phyloP scores from a whole-genome alignment of 2,329 filamentous ascomycete genomes.

The Microsporum audouinii region DNA sequence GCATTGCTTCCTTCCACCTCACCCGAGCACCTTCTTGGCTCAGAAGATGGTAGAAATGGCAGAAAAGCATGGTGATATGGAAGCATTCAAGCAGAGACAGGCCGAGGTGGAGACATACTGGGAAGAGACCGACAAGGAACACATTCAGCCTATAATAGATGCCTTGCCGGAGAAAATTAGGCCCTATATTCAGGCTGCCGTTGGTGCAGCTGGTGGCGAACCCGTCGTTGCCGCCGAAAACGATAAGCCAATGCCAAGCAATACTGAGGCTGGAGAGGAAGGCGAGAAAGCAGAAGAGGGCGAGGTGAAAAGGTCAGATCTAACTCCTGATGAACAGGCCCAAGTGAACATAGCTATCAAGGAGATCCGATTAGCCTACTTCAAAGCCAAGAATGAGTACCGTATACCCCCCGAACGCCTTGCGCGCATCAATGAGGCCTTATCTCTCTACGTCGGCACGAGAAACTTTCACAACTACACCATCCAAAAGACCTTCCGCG shows the following conservation, averaged over 20 bases:
- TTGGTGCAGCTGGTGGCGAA: conserved; percentile 11
- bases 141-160: conserved; percentile 58
- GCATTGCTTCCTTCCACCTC: conserved; percentile 82
- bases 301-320: neutral
- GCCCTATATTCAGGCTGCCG: conserved; percentile 30
- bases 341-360: conserved; percentile 54
- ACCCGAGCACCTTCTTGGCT: conserved; percentile 75
- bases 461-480: conserved; percentile 97
- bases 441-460: conserved; percentile 70
- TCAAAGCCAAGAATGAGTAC: conserved; percentile 72
- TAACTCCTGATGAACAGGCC: conserved; percentile 19
- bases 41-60: conserved; percentile 70
- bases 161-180: conserved; percentile 33
- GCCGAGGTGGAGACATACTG: conserved; percentile 73
- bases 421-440: conserved; percentile 59
- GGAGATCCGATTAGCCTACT: conserved; percentile 68
- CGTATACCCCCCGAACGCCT: conserved; percentile 64
- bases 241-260: neutral
- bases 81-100: conserved; percentile 57
- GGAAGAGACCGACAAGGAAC: conserved; percentile 66
- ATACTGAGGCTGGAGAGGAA: neutral
- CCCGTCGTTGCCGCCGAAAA: neutral
- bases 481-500: conserved; percentile 68
- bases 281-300: conserved; percentile 12
- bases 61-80: conserved; percentile 59